Conservation (phyloP, 2,329 filamentous ascomycete species). For the Sporothrix phasma region DNA sequence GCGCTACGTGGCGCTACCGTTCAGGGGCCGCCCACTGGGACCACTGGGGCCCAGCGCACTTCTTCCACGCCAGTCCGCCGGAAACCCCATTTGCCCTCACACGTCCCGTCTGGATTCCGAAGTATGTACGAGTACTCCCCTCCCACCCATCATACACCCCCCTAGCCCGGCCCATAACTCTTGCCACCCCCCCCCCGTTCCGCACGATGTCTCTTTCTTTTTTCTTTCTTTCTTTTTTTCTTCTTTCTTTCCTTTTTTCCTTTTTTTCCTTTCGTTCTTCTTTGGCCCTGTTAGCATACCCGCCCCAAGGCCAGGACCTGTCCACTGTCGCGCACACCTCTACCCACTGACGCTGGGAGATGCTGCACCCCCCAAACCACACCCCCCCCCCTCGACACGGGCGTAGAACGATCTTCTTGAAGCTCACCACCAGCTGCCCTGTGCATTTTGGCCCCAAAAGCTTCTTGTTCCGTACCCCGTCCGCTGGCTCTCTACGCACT, state of each 20-base stretch:
- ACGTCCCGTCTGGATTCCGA: not conserved
- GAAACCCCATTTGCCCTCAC: not conserved
- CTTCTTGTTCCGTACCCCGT: not conserved
- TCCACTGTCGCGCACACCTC: not conserved
- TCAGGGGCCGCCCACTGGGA: not conserved
- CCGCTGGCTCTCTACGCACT: not conserved
- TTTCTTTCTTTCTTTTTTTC: not conserved
- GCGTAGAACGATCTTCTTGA: not conserved
- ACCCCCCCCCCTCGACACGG: conserved; percentile 1
- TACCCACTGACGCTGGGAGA: not conserved
- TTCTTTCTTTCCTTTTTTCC: not conserved
- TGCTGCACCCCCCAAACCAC: too few relatives aligned
- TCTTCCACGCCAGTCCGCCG: not conserved
- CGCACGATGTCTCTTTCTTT: too few relatives aligned
- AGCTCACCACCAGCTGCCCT: conserved; percentile 3
- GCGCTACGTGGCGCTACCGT: not conserved
- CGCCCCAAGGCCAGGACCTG: not conserved
- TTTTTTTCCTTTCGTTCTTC: not conserved
- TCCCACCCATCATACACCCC: not conserved
- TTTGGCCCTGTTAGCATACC: not conserved
- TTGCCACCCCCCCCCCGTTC: not conserved
- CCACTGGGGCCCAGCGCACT: not conserved
- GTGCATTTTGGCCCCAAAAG: not conserved
- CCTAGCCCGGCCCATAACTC: not conserved
- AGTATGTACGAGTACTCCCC: not conserved